Percentiles rank a stretch among this genome's conserved stretches.
phyloP scores from a whole-genome alignment of 345 rosid genomes.

The Jatropha curcas region DNA sequence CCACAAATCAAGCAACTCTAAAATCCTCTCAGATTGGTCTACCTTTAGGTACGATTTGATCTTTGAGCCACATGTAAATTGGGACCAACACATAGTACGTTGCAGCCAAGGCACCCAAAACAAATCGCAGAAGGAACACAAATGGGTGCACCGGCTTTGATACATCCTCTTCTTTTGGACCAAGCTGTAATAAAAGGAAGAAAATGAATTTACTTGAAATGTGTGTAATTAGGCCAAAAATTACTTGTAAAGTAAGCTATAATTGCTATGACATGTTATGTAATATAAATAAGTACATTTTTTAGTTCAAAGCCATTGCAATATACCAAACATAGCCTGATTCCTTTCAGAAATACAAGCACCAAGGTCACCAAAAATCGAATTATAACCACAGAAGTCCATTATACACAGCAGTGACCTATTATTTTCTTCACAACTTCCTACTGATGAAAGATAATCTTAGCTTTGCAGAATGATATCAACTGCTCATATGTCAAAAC shows the following conservation, averaged over 20 bases:
- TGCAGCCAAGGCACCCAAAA: conserved; percentile 76
- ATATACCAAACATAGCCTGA: too few species aligned
- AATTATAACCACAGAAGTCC: neutral
- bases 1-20: neutral
- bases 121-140: conserved; percentile 61
- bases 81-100: conserved; percentile 82
- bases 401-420: neutral
- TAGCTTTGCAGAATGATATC: neutral
- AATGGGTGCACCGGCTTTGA: conserved; percentile 66
- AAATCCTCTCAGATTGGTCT: conserved; percentile 51
- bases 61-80: conserved; percentile 97
- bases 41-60: conserved; percentile 79
- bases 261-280: too few species aligned
- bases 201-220: neutral
- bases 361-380: conserved; percentile 1
- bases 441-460: neutral
- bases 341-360: neutral
- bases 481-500: neutral
- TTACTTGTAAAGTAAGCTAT: too few species aligned
- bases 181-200: conserved; percentile 56
- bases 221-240: too few species aligned
- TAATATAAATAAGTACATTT: too few species aligned
- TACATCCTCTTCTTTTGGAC: conserved; percentile 88
- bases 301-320: too few species aligned
- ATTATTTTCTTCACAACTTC: neutral